Evolutionary conservation across 1,139 yeast genomes (phyloP), one percentile per base, ranked within the genome.

Genomic region (Taiozyma sp.): DNA sequence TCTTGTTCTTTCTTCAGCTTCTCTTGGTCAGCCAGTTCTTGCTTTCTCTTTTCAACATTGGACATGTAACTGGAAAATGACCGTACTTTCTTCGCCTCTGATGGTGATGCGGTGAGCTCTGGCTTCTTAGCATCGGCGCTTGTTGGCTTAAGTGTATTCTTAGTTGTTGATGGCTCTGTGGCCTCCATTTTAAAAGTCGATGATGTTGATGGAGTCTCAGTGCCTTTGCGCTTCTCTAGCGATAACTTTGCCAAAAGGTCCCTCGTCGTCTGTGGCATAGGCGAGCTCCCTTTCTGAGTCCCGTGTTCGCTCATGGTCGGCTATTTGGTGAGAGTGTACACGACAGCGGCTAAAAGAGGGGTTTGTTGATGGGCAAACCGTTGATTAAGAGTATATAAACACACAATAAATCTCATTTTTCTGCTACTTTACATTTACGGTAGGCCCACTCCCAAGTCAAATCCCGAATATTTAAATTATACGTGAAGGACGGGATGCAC

Each of bases 31-130:
- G 55, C 55, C 8, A 51, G 36, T 27, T 68, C 69, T 46, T 59
- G 65, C 45, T 65, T 62, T 53, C 70, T 57, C 24, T 62, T 55
- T 19, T 50, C 58, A 2, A 66, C 65, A 49, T 66, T 66, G n/a
- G 70, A 65, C 28, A 69, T 53, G 49, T 69, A 68, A 44, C 66
- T 68, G 43, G 71, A 64, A 45, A 69, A 54, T 2, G 70, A 65
- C 47, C 69, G 57, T 45, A 50, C 50, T 24, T 53, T 53, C 44
- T 47, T 50, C 1, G 45, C 23, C 30, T 40, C 43, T 40, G 48
- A 12, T 5, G 28, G 28, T 27, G 5, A 8, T 27, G 28, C 28
- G 28, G 28, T 38, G 22, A 16, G 16, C 16, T 16, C 23, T 16
- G 4, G 34, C n/a, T 30, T 30, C 34, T 38, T 38, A 9, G 6